A percentile compares a stretch with the other conserved stretches of the same genome.
Conservation (phyloP, 352 stramenopile genomes). For the Pythium oligandrum region DNA sequence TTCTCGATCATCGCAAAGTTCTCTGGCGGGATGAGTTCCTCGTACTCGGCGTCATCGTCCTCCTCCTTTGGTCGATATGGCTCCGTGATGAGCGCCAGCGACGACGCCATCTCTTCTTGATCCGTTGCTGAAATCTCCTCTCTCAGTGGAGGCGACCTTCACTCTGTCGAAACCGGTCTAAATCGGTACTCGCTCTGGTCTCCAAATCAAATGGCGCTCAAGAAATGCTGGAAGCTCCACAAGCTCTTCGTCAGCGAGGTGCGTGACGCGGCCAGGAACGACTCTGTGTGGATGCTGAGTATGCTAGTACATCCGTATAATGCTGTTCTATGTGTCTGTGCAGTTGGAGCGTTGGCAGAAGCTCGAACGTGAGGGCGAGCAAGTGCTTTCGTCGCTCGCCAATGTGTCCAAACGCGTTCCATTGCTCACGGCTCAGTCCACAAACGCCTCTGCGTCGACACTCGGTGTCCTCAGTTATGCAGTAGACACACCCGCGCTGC, state of each 20-base stretch:
- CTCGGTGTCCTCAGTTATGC: slow-evolving; percentile 47
- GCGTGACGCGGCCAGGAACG: not conserved
- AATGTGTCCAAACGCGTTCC: slow-evolving; percentile 64
- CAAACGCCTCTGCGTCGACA: slow-evolving; percentile 7
- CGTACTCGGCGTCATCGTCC: slow-evolving; percentile 68
- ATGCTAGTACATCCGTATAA: too few relatives aligned
- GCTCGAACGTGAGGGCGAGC: slow-evolving; percentile 55
- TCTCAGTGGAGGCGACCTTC: too few relatives aligned
- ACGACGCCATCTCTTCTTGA: slow-evolving; percentile 1
- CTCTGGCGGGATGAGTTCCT: slow-evolving; percentile 81
- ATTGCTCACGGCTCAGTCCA: slow-evolving; percentile 18
- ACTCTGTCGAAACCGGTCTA: too few relatives aligned
- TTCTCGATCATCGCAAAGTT: slow-evolving; percentile 89
- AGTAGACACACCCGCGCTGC: slow-evolving; percentile 25
- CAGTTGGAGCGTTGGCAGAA: slow-evolving; percentile 31
- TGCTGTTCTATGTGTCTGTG: too few relatives aligned
- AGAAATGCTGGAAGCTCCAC: slow-evolving; percentile 60
- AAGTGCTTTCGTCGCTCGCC: slow-evolving; percentile 62
- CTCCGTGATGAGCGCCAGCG: slow-evolving; percentile 5
- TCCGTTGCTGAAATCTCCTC: too few relatives aligned
- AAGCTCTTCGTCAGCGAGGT: slow-evolving; percentile 64
- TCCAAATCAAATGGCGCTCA: slow-evolving; percentile 30
- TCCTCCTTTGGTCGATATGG: slow-evolving; percentile 30
- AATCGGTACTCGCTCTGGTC: too few relatives aligned
- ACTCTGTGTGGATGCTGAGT: not conserved